Evolutionary conservation across 371 early-diverging fungal genomes (phyloP), one percentile per base, ranked within the genome.

Genomic region (Lichtheimia ramosa): DNA sequence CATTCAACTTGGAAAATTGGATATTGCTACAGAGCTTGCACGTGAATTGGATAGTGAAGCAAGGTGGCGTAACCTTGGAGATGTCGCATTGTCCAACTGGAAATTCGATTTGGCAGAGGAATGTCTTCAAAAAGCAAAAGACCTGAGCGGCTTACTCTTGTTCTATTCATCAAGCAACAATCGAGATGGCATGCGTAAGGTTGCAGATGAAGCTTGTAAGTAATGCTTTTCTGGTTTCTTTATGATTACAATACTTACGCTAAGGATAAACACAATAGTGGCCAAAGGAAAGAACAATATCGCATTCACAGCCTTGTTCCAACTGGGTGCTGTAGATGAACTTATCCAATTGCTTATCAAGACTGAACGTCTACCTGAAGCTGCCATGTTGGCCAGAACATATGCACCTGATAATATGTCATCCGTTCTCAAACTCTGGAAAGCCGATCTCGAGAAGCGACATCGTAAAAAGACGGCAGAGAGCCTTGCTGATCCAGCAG

Each of bases 291-390:
- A 92, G 59, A 89, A 86, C 76, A 96, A 97, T 70, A 88, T 97
- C 64, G 94, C 96, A 2, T 94, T 97, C 73, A 76, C 89, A 2
- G 92, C 94, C 65, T 81, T 87, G 63, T 82, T 92, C 62, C 70
- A 89, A 56, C 76, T 90, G 28, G 90, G 91, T 23, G 83, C 90
- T 24, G 68, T 84, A 42, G 88, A 92, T 52, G 83, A 90, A 40
- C 90, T 92, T 53, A 83, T 96, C 54, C 91, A 92, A 15, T 72
- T 97, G 14, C 80, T 98, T 51, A 73, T 90, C 61, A 82, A 87
- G 48, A 92, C 94, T 16, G 90, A 93, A 13, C 92, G 97, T 54
- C 77, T 92, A 28, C 93, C 97, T n/a, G 99, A 98, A 75, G 99
- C 99, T 0, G 96, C 97, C 34, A 83, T 97, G 72, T 84, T 96